Percentiles rank a stretch among this genome's conserved stretches.
phyloP scores from a whole-genome alignment of 805 yeast species.

The Wickerhamiella musiphila region DNA sequence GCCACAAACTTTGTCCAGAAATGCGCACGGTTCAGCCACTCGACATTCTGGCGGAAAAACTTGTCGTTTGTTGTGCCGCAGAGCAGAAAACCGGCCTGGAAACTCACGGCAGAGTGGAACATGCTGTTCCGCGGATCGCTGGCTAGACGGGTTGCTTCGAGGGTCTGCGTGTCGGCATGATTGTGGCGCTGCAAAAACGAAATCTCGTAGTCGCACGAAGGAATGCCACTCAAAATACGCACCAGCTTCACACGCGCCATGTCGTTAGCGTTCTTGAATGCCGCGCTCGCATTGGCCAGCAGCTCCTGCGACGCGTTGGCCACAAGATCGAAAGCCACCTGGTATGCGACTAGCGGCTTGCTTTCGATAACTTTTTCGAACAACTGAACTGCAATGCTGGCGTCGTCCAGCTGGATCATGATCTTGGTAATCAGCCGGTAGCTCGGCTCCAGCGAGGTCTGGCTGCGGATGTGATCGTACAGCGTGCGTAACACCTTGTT shows the following conservation, averaged over 20 bases:
- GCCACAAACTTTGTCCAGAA: slow-evolving; percentile 98
- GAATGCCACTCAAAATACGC: slow-evolving; percentile 71
- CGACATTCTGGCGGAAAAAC: slow-evolving; percentile 75
- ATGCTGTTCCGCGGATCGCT: slow-evolving; percentile 86
- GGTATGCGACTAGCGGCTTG: slow-evolving; percentile 52
- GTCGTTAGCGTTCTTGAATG: slow-evolving; percentile 16
- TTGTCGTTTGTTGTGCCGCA: slow-evolving; percentile 93
- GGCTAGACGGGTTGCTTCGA: slow-evolving; percentile 62
- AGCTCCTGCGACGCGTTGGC: slow-evolving; percentile 83
- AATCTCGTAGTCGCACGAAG: slow-evolving; percentile 81
- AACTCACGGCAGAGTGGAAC: slow-evolving; percentile 90
- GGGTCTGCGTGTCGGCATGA: slow-evolving; percentile 66
- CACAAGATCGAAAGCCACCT: slow-evolving; percentile 89
- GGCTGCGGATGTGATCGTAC: slow-evolving; percentile 39
- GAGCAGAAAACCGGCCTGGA: slow-evolving; percentile 86
- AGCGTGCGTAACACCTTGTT: slow-evolving; percentile 43
- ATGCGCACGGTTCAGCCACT: slow-evolving; percentile 94
- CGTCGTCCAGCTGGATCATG: slow-evolving; percentile 73
- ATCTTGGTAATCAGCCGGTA: slow-evolving; percentile 72
- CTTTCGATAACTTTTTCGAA: slow-evolving; percentile 41
- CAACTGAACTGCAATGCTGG: slow-evolving; percentile 46
- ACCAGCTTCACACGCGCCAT: slow-evolving; percentile 29
- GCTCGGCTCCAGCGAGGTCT: slow-evolving; percentile 42
- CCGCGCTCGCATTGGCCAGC: slow-evolving; percentile 32
- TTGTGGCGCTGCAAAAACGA: slow-evolving; percentile 77